A percentile compares a stretch with the other conserved stretches of the same genome.
Conservation (phyloP, 768 basidiomycete species). For the Ramaria sp. region DNA sequence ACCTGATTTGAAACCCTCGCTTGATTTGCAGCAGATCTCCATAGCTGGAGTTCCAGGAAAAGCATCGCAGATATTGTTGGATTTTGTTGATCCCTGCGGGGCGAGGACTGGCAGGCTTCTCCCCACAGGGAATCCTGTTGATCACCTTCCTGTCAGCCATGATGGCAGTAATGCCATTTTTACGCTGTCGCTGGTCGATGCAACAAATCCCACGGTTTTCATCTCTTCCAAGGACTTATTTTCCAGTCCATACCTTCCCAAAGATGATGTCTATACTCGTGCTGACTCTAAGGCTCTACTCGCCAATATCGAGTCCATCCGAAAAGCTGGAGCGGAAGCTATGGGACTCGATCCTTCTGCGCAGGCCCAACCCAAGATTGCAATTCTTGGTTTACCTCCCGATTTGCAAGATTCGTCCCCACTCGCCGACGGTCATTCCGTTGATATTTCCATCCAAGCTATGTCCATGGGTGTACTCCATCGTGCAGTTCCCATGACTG, state of each 20-base stretch:
- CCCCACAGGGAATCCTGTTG: constrained; percentile 43
- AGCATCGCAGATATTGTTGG: constrained; percentile 53
- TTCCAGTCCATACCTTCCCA: constrained; percentile 25
- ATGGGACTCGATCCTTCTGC: constrained; percentile 58
- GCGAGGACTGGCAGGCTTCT: constrained; percentile 63
- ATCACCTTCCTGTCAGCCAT: constrained; percentile 29
- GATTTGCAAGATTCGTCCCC: background rate
- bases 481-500: constrained; percentile 64
- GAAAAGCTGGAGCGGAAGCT: constrained; percentile 40
- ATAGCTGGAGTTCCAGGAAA: constrained; percentile 63
- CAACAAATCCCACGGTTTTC: constrained; percentile 68
- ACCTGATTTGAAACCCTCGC: constrained; percentile 20
- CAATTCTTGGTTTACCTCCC: constrained; percentile 34
- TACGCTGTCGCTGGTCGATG: constrained; percentile 51
- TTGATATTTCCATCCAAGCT: constrained; percentile 46
- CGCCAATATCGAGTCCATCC: constrained; percentile 31
- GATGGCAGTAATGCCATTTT: constrained; percentile 14
- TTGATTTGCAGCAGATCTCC: constrained; percentile 37
- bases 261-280: constrained; percentile 19
- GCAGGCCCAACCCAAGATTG: constrained; percentile 65
- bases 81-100: constrained; percentile 57
- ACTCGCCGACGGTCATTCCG: constrained; percentile 20
- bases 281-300: constrained; percentile 22
- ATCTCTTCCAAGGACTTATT: constrained; percentile 35
- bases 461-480: constrained; percentile 65